These are phyloP conservation scores for Suhomyces taliae DNA, from an alignment of 1,139 yeast genomes.

Conservation along the genomic window DNA sequence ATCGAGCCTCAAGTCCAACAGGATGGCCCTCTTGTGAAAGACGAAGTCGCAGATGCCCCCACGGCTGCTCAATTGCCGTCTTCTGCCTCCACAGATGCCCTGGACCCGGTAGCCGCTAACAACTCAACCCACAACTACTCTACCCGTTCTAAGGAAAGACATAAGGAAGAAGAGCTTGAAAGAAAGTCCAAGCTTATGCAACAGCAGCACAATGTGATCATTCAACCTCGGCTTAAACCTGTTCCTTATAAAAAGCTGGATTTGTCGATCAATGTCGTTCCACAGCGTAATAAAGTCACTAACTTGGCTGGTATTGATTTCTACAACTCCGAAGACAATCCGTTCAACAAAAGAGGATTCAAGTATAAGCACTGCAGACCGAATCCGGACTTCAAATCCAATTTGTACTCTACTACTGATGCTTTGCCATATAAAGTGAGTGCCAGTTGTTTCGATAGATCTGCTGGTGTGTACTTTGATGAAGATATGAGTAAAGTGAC, in stretches of 20 bases:
- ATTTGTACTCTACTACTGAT: slow-evolving; percentile 74
- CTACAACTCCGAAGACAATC: slow-evolving; percentile 68
- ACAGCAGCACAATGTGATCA: slow-evolving; percentile 30
- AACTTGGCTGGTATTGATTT: slow-evolving; percentile 28
- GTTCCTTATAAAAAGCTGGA: slow-evolving; percentile 41
- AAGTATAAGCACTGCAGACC: slow-evolving; percentile 81
- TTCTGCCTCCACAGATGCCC: not conserved
- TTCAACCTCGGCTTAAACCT: slow-evolving; percentile 49
- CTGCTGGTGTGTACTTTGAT: slow-evolving; percentile 56
- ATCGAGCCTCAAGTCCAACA: slow-evolving; percentile 27
- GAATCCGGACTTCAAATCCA: slow-evolving; percentile 56
- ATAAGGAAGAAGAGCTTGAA: slow-evolving; percentile 17
- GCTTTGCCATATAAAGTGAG: slow-evolving; percentile 65
- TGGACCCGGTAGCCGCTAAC: slow-evolving; percentile 1
- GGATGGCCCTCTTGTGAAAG: slow-evolving; percentile 3
- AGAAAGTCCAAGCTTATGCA: slow-evolving; percentile 25
- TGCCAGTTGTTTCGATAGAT: slow-evolving; percentile 70
- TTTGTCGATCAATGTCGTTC: slow-evolving; percentile 13
- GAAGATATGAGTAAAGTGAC: slow-evolving; percentile 47
- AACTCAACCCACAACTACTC: slow-evolving; percentile 21
- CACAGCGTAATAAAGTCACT: slow-evolving; percentile 8
- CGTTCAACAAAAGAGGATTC: slow-evolving; percentile 77
- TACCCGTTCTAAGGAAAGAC: slow-evolving; percentile 25
- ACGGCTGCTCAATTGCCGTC: not conserved
- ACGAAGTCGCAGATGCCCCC: not conserved